phyloP scores from a whole-genome alignment of 257 asterid genomes.

The Pogostemon cablin region DNA sequence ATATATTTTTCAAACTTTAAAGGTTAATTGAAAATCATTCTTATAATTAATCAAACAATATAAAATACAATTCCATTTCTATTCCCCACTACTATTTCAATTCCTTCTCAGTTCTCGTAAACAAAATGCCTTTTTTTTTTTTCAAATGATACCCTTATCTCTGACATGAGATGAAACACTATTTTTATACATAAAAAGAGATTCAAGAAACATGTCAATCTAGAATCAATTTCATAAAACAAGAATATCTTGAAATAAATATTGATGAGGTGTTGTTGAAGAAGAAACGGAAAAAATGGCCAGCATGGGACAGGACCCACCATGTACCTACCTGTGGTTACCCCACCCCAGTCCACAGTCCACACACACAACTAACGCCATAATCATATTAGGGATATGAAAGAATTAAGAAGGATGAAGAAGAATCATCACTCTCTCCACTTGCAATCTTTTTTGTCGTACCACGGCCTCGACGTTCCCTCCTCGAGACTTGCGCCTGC shows the following conservation, averaged over 20 bases:
- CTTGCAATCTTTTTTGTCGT: slow-evolving; percentile 32
- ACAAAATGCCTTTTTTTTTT: too few relatives aligned
- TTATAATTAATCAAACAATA: too few relatives aligned
- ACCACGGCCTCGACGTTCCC: slow-evolving; percentile 33
- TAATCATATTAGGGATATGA: background rate
- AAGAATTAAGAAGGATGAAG: background rate
- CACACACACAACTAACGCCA: slow-evolving; percentile 34
- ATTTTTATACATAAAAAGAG: too few relatives aligned
- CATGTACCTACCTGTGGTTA: slow-evolving; percentile 22
- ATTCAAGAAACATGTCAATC: background rate
- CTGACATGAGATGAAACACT: too few relatives aligned
- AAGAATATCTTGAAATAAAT: background rate
- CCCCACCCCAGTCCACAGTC: slow-evolving; percentile 11
- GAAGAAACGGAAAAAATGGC: slow-evolving; percentile 39
- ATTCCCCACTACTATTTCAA: too few relatives aligned
- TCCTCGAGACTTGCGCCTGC: slow-evolving; percentile 28
- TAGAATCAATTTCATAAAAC: background rate
- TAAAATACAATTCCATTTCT: too few relatives aligned
- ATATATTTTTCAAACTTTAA: too few relatives aligned
- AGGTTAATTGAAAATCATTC: too few relatives aligned
- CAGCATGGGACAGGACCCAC: slow-evolving; percentile 48
- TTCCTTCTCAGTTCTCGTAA: too few relatives aligned
- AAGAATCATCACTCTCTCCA: slow-evolving; percentile 22
- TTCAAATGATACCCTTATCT: too few relatives aligned
- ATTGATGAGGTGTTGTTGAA: slow-evolving; percentile 31